A percentile compares a stretch with the other conserved stretches of the same genome.
Conservation (phyloP, 2,329 filamentous ascomycete species). For the Chrysosphaeria jannelii region DNA sequence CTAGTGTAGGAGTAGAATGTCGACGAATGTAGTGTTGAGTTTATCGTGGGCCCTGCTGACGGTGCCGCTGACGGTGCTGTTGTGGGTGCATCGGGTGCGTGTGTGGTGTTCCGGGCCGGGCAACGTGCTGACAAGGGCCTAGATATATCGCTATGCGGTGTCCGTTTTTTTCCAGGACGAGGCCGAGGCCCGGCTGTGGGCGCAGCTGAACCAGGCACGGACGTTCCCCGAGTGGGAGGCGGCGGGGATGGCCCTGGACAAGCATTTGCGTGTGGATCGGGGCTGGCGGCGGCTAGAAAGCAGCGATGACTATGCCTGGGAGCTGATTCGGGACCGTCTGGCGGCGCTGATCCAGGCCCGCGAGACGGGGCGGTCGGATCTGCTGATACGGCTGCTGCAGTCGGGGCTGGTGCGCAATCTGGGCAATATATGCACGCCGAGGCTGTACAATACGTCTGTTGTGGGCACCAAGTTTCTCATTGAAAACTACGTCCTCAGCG, state of each 20-base stretch:
- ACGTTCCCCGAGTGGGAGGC: constrained; percentile 68
- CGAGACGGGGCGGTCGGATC: constrained; percentile 29
- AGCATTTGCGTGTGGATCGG: constrained; percentile 49
- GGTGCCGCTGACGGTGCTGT: too few species aligned
- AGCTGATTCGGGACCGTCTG: constrained; percentile 50
- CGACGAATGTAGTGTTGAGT: too few species aligned
- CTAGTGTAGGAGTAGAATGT: background rate
- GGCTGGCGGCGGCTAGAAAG: constrained; percentile 50
- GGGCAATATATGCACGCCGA: constrained; percentile 64
- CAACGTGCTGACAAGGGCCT: too few species aligned
- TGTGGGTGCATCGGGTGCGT: too few species aligned
- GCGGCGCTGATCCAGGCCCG: constrained; percentile 4
- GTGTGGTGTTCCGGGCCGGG: too few species aligned
- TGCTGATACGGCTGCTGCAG: constrained; percentile 49
- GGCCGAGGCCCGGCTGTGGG: too few species aligned
- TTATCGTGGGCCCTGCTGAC: too few species aligned
- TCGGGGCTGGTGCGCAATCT: constrained; percentile 58
- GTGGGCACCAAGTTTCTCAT: constrained; percentile 74
- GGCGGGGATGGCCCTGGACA: constrained; percentile 58
- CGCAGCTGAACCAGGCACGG: constrained; percentile 31
- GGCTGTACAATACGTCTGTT: constrained; percentile 60
- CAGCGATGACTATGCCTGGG: constrained; percentile 62
- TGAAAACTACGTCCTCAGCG: constrained; percentile 66
- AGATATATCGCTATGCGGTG: too few species aligned
- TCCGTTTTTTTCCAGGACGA: too few species aligned